phyloP scores from a whole-genome alignment of 192 early-diverging fungal genomes.

The Jimgerdemannia lactiflua region DNA sequence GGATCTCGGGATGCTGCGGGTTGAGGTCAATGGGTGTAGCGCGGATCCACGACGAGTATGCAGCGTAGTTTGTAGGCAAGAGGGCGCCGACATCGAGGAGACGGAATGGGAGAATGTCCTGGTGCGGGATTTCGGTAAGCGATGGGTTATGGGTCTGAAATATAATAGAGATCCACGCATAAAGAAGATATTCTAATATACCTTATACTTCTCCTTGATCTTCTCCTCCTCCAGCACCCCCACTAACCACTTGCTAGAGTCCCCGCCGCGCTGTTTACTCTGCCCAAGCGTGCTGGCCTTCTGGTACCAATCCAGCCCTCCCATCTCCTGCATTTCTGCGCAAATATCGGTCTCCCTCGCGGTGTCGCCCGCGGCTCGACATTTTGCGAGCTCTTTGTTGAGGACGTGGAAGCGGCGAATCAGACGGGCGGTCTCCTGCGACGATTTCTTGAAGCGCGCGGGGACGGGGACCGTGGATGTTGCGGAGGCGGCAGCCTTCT shows the following conservation, averaged over 20 bases:
- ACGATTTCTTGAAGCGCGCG: constrained; percentile 48
- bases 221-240: constrained; percentile 38
- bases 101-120: constrained; percentile 27
- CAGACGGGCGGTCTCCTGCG: constrained; percentile 58
- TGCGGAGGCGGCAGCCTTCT: neutral
- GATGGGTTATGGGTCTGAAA: too few species aligned
- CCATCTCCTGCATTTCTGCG: constrained; percentile 63
- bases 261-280: constrained; percentile 76
- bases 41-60: constrained; percentile 63
- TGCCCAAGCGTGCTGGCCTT: constrained; percentile 79
- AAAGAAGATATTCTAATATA: neutral
- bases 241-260: constrained; percentile 81
- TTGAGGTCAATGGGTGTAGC: constrained; percentile 86
- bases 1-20: constrained; percentile 69
- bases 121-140: neutral
- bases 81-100: constrained; percentile 88
- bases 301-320: constrained; percentile 89
- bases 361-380: constrained; percentile 22
- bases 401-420: constrained; percentile 81
- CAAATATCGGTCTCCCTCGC: constrained; percentile 30
- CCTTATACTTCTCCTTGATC: constrained; percentile 2
- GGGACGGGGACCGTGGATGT: neutral
- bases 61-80: constrained; percentile 69
- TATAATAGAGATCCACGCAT: constrained; percentile 11
- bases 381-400: constrained; percentile 70